These are phyloP conservation scores for Sutorius eximius DNA, from an alignment of 1,284 basidiomycete genomes.

Conservation along the genomic window DNA sequence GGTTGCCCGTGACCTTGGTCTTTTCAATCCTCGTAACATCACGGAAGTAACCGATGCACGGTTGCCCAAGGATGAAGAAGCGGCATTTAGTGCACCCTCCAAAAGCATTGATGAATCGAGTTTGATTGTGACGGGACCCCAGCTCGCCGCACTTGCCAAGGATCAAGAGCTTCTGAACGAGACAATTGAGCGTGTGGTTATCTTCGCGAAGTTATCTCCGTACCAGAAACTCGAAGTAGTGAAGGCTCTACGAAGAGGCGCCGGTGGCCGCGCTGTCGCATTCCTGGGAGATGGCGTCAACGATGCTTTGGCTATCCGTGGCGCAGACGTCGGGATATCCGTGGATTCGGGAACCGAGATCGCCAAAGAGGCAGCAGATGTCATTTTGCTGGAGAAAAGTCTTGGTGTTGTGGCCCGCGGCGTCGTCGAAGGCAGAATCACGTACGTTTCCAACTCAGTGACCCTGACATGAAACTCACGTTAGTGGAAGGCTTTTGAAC, in stretches of 20 bases:
- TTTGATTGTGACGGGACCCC: conserved; percentile 33
- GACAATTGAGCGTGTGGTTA: conserved; percentile 34
- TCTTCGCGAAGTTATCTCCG: conserved; percentile 34
- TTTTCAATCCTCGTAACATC: conserved; percentile 27
- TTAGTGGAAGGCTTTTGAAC: conserved; percentile 28
- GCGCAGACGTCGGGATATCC: conserved; percentile 92
- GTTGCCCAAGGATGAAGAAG: conserved; percentile 29
- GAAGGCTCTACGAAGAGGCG: conserved; percentile 30
- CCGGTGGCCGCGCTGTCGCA: conserved; percentile 31
- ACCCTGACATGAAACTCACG: conserved; percentile 12
- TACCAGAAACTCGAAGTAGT: conserved; percentile 36
- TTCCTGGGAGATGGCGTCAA: conserved; percentile 37
- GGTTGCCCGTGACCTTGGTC: conserved; percentile 35
- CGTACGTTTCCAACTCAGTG: conserved; percentile 18
- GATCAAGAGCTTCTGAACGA: conserved; percentile 29
- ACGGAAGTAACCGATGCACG: background rate
- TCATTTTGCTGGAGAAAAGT: conserved; percentile 82
- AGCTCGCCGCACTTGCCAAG: conserved; percentile 32
- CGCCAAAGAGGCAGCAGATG: conserved; percentile 96
- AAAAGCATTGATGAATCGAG: conserved; percentile 23
- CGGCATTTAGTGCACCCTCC: conserved; percentile 3
- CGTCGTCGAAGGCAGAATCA: conserved; percentile 35
- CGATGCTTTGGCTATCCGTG: conserved; percentile 34
- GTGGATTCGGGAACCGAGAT: conserved; percentile 99
- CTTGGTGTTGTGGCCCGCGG: conserved; percentile 34